These are phyloP conservation scores for Gastrolobium bilobum DNA, from an alignment of 306 rosid genomes.

Conservation along the genomic window DNA sequence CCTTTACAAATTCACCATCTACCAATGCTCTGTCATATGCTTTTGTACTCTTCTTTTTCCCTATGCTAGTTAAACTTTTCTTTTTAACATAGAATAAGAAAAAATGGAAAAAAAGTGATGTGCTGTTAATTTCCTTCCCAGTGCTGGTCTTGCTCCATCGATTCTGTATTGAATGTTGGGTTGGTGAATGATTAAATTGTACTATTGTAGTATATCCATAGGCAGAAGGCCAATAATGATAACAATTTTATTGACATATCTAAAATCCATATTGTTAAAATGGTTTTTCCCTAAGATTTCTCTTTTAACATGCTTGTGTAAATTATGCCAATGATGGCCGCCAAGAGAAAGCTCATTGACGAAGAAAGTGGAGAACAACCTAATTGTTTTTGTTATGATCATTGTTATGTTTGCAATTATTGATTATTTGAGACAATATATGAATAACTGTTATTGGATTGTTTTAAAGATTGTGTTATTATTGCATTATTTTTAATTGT, in stretches of 20 bases:
- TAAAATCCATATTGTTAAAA: conserved; percentile 1
- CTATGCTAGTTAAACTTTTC: neutral
- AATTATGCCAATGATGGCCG: neutral
- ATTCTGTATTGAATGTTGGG: neutral
- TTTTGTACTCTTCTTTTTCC: neutral
- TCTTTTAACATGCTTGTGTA: conserved; percentile 8
- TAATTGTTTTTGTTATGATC: neutral
- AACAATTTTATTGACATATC: neutral
- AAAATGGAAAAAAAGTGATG: neutral
- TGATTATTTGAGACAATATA: neutral
- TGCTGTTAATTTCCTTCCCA: neutral
- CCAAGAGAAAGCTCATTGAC: conserved; percentile 2
- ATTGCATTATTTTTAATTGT: too few relatives aligned
- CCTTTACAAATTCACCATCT: neutral
- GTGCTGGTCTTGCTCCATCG: neutral
- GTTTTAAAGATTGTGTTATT: too few relatives aligned
- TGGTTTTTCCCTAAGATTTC: neutral
- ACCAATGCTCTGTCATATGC: neutral
- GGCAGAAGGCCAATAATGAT: neutral
- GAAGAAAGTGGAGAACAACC: conserved; percentile 9
- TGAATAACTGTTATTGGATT: too few relatives aligned
- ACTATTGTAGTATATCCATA: neutral
- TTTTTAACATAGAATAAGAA: neutral
- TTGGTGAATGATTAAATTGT: neutral
- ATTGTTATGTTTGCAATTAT: neutral